Evolutionary conservation across 2,329 filamentous ascomycete genomes (phyloP).

Genomic region (Paraconiothyrium sp.): DNA sequence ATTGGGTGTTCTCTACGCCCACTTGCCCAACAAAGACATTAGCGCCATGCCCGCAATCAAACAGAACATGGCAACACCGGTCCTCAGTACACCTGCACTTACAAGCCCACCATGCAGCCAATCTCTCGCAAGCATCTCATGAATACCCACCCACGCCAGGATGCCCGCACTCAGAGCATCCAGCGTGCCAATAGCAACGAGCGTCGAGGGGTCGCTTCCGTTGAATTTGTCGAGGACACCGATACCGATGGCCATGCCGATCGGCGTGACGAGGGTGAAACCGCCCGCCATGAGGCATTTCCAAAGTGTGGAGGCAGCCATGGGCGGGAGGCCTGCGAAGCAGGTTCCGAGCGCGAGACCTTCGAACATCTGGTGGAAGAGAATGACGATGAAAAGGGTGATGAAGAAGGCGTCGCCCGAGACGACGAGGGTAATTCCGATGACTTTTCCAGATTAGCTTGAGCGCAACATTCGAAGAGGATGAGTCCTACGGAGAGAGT

Average conservation of each 20-base stretch:
- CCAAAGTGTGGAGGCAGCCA: conserved; percentile 46
- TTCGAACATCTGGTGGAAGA: conserved; percentile 83
- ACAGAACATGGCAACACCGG: conserved; percentile 60
- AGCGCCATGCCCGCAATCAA: conserved; percentile 70
- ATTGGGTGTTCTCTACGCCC: conserved; percentile 63
- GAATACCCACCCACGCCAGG: conserved; percentile 79
- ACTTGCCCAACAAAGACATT: conserved; percentile 80
- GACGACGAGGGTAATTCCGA: conserved; percentile 69
- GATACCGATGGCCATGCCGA: conserved; percentile 83
- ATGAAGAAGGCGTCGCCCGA: conserved; percentile 62
- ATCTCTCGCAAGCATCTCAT: conserved; percentile 82
- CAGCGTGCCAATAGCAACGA: conserved; percentile 76
- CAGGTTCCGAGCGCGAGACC: conserved; percentile 77
- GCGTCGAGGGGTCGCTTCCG: conserved; percentile 73
- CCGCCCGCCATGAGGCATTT: conserved; percentile 70
- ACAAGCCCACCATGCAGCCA: conserved; percentile 68
- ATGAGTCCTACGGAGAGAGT: conserved; percentile 68
- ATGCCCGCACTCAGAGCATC: conserved; percentile 80
- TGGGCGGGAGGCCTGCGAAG: conserved; percentile 68
- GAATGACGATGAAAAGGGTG: conserved; percentile 68
- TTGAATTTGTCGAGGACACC: conserved; percentile 77
- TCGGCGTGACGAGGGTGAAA: conserved; percentile 76
- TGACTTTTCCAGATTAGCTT: conserved; percentile 55
- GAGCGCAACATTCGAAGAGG: background rate
- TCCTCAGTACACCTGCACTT: conserved; percentile 60